A percentile compares a stretch with the other conserved stretches of the same genome.
These are phyloP conservation scores for Camellia lanceoleosa DNA, from an alignment of 148 eudicot species.

Conservation along the genomic window DNA sequence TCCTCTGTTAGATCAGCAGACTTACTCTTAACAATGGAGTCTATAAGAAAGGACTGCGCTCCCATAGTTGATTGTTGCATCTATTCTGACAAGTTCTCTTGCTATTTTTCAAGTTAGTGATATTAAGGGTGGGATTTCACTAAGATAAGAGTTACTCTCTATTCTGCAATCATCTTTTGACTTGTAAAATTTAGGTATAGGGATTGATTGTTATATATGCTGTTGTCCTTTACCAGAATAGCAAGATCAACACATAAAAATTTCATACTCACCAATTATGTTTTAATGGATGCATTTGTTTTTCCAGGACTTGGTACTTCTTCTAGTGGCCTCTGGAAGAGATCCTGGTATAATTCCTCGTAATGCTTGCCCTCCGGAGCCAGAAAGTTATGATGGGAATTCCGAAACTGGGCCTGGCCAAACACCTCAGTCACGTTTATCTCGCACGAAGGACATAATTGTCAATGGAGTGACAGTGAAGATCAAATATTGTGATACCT, in stretches of 20 bases:
- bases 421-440: slow-evolving; percentile 30
- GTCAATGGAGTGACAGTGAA: slow-evolving; percentile 44
- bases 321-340: slow-evolving; percentile 47
- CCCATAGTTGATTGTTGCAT: neutral
- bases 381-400: slow-evolving; percentile 26
- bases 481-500: slow-evolving; percentile 53
- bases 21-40: neutral
- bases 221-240: neutral
- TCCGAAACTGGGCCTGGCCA: slow-evolving; percentile 23
- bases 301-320: slow-evolving; percentile 38
- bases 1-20: neutral
- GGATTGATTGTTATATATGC: neutral
- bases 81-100: neutral
- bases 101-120: neutral
- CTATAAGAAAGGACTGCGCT: neutral
- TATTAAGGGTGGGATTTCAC: neutral
- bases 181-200: neutral
- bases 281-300: neutral
- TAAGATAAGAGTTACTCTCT: neutral
- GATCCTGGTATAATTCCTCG: slow-evolving; percentile 63
- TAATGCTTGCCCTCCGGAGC: slow-evolving; percentile 53
- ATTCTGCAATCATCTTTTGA: neutral
- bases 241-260: neutral
- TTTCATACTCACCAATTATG: neutral
- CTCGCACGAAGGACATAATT: slow-evolving; percentile 37